Conservation (phyloP, 495 filamentous ascomycete genomes). For the Aspergillus bertholletiae region DNA sequence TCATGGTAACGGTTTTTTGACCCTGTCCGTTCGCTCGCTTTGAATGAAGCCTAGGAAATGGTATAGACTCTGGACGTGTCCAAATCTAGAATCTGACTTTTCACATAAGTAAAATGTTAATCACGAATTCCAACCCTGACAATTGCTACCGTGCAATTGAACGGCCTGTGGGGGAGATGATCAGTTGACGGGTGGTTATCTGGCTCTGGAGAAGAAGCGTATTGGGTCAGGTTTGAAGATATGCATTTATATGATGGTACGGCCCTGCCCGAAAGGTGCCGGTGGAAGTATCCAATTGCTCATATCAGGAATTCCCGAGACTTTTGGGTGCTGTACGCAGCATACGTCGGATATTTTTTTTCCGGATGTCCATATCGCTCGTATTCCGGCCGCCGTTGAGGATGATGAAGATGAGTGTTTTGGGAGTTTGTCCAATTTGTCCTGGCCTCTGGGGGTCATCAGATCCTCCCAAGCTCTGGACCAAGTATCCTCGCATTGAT, state of each 20-base stretch:
- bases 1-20: no score
- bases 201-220: conserved; percentile 25
- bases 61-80: no score
- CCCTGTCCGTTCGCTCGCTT: no score
- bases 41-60: no score
- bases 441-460: neutral
- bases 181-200: conserved; percentile 34
- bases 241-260: conserved; percentile 22
- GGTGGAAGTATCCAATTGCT: conserved; percentile 81
- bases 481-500: no score
- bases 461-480: neutral
- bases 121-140: no score
- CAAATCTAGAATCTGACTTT: no score
- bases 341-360: neutral
- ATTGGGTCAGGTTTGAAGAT: conserved; percentile 20
- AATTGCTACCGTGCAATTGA: no score
- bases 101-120: no score
- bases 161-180: no score
- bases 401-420: neutral
- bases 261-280: conserved; percentile 69
- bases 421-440: neutral
- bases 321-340: neutral
- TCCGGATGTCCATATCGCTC: neutral
- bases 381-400: neutral
- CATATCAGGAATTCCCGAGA: conserved; percentile 41